Evolutionary conservation across 352 stramenopile genomes (phyloP).

Genomic region (Phytophthora podocarpi): DNA sequence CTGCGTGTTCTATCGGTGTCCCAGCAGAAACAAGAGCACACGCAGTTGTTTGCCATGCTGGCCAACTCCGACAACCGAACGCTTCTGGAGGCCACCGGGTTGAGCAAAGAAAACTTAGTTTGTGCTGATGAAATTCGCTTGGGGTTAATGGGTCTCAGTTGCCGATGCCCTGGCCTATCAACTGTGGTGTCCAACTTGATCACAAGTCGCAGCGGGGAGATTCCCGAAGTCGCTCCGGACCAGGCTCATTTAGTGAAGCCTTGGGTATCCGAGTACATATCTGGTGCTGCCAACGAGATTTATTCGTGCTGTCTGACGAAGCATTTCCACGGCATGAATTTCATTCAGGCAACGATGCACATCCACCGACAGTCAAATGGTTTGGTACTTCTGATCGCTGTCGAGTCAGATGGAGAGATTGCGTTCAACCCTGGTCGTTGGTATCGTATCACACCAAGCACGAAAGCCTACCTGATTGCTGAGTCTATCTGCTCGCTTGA

Average conservation of each 20-base stretch:
- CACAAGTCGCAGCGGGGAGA: conserved; percentile 64
- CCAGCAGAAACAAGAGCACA: conserved; percentile 65
- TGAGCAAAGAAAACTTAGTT: conserved; percentile 75
- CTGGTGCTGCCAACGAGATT: conserved; percentile 81
- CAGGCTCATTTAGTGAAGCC: conserved; percentile 33
- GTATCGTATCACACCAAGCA: conserved; percentile 54
- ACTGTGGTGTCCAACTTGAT: conserved; percentile 88
- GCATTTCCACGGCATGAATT: conserved; percentile 74
- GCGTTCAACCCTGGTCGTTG: conserved; percentile 77
- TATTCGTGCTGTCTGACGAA: conserved; percentile 66
- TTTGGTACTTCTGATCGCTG: conserved; percentile 74
- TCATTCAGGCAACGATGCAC: conserved; percentile 68
- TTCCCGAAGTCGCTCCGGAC: conserved; percentile 24
- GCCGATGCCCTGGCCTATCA: conserved; percentile 77
- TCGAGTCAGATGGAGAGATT: conserved; percentile 71
- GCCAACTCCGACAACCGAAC: conserved; percentile 85
- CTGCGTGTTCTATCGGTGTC: conserved; percentile 79
- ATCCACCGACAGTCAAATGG: conserved; percentile 78
- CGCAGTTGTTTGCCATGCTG: conserved; percentile 84
- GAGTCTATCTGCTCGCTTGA: conserved; percentile 66
- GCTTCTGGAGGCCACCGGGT: conserved; percentile 73
- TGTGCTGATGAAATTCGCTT: conserved; percentile 83
- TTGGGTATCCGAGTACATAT: conserved; percentile 83
- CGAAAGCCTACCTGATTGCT: conserved; percentile 78
- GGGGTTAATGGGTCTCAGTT: conserved; percentile 87